A percentile compares a stretch with the other conserved stretches of the same genome.
Conservation (phyloP, 1,139 yeast species). For the Hyphopichia buzzinii region DNA sequence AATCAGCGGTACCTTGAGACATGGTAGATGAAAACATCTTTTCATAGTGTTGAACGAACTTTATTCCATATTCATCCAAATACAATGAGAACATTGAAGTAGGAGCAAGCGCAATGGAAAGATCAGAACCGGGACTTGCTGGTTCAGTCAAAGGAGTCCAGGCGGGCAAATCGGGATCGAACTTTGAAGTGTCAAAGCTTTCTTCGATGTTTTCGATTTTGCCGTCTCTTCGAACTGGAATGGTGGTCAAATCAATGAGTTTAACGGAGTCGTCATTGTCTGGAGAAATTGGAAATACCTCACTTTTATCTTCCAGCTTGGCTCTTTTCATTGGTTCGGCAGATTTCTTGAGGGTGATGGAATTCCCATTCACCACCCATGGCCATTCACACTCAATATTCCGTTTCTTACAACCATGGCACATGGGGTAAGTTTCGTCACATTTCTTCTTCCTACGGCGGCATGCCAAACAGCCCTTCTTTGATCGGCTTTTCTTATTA, state of each 20-base stretch:
- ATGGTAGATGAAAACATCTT: conserved; percentile 1
- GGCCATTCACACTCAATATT: conserved; percentile 10
- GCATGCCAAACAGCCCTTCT: conserved; percentile 18
- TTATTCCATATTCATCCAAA: conserved; percentile 1
- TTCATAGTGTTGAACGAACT: conserved; percentile 1
- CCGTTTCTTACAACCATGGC: conserved; percentile 10
- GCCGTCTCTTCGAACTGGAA: not conserved
- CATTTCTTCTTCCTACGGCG: conserved; percentile 16
- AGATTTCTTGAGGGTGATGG: not conserved
- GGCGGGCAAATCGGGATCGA: not conserved
- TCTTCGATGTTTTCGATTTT: not conserved
- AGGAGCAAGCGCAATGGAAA: not conserved
- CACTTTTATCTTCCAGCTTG: not conserved
- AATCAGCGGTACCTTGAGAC: not conserved
- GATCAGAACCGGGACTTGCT: not conserved
- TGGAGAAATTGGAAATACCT: too few species aligned
- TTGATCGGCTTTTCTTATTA: conserved; percentile 10
- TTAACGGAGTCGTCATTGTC: not conserved
- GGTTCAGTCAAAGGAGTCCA: not conserved
- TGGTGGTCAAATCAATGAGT: not conserved
- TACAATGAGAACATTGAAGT: not conserved
- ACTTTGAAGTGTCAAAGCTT: not conserved
- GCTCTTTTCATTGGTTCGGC: not conserved
- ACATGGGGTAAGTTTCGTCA: conserved; percentile 10
- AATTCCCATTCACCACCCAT: not conserved